Evolutionary conservation across 768 basidiomycete species (phyloP).

Genomic region (Collybiopsis confluens): DNA sequence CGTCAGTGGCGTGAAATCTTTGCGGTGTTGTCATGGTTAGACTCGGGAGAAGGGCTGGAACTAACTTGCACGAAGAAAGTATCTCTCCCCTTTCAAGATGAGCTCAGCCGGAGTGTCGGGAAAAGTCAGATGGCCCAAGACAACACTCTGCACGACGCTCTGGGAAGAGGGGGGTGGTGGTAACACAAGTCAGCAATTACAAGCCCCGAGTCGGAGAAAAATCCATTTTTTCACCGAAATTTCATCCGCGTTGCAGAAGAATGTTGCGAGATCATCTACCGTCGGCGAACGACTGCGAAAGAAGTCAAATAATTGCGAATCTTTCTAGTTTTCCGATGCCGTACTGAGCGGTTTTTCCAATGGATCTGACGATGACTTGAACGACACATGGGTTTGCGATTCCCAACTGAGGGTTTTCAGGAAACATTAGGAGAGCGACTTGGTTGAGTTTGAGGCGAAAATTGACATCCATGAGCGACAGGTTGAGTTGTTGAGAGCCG

Average conservation of each 20-base stretch:
- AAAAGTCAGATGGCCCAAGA: not conserved
- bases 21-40: too few relatives aligned
- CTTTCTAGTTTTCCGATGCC: too few relatives aligned
- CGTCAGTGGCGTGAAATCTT: not conserved
- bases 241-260: constrained; percentile 3
- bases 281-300: not conserved
- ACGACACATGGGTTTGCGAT: not conserved
- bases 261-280: constrained; percentile 1
- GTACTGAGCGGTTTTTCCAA: constrained; percentile 1
- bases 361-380: constrained; percentile 1
- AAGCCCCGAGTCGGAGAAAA: too few relatives aligned
- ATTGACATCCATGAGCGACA: not conserved
- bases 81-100: not conserved
- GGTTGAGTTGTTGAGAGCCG: too few relatives aligned
- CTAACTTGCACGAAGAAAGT: constrained; percentile 1
- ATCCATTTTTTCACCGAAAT: not conserved
- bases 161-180: too few relatives aligned
- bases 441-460: not conserved
- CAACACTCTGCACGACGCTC: not conserved
- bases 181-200: too few relatives aligned
- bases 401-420: not conserved
- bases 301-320: too few relatives aligned
- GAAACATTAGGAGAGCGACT: not conserved
- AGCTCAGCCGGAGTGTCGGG: not conserved
- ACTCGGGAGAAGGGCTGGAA: not conserved